phyloP scores from a whole-genome alignment of 345 rosid species.

The Cardiospermum halicacabum region DNA sequence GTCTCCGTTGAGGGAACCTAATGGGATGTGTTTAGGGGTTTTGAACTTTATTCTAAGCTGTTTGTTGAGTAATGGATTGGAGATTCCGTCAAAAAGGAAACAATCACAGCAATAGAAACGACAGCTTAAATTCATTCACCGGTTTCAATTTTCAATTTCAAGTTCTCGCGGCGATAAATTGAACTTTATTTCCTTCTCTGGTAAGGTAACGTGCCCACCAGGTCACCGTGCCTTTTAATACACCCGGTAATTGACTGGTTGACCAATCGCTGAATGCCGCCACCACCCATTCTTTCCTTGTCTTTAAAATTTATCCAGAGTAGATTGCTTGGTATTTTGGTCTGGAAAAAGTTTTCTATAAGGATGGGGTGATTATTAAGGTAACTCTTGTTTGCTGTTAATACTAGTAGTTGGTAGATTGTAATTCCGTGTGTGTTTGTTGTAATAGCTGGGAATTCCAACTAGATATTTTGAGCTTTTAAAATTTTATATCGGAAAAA shows the following conservation, averaged over 20 bases:
- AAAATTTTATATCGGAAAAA: no score
- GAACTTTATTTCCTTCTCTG: not conserved
- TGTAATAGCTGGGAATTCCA: no score
- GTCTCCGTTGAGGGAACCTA: slow-evolving; percentile 1
- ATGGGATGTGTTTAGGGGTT: not conserved
- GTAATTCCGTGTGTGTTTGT: no score
- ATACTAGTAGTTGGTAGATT: no score
- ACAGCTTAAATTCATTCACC: not conserved
- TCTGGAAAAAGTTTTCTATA: no score
- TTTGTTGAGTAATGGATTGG: slow-evolving; percentile 3
- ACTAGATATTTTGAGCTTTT: no score
- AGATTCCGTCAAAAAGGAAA: slow-evolving; percentile 13
- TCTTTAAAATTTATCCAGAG: no score
- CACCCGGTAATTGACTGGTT: not conserved
- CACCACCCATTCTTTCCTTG: no score
- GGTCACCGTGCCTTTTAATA: not conserved
- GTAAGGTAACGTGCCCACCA: not conserved
- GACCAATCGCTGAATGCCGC: no score
- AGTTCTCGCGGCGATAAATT: slow-evolving; percentile 15
- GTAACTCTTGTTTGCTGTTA: no score
- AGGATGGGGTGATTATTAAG: no score
- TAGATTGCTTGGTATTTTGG: no score
- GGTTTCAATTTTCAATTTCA: slow-evolving; percentile 7
- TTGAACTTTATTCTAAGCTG: not conserved
- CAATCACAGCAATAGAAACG: not conserved